Conservation (phyloP, 495 filamentous ascomycete species). For the Aspergillus steynii region DNA sequence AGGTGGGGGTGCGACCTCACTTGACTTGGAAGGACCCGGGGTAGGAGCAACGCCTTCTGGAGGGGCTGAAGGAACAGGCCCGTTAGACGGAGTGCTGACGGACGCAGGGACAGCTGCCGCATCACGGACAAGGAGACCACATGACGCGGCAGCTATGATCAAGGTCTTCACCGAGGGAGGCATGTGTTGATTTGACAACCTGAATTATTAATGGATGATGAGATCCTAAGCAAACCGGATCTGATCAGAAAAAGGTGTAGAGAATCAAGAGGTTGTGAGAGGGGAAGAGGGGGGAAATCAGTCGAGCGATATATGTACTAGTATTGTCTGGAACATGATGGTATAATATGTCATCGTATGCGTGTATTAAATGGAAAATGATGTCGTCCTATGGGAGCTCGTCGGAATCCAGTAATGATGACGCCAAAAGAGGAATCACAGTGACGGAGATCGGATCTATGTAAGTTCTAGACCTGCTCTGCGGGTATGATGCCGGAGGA, state of each 20-base stretch:
- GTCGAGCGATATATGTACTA: background rate
- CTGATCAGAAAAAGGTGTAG: background rate
- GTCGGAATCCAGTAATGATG: background rate
- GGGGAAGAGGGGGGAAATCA: background rate
- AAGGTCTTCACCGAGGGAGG: background rate
- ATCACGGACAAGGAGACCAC: slow-evolving; percentile 3
- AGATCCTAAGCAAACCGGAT: background rate
- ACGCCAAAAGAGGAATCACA: background rate
- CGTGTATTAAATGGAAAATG: background rate
- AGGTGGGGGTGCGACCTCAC: too few relatives aligned
- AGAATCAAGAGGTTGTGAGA: background rate
- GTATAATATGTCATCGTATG: background rate
- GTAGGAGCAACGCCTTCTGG: background rate
- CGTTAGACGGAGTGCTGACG: background rate
- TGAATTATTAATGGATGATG: background rate
- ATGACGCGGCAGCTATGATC: slow-evolving; percentile 10
- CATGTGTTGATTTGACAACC: background rate
- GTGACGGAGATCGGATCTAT: background rate
- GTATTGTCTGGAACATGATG: background rate
- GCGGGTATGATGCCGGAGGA: background rate
- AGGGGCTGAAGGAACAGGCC: too few relatives aligned
- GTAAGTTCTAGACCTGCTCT: background rate
- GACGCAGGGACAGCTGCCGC: slow-evolving; percentile 3
- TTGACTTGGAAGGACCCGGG: too few relatives aligned
- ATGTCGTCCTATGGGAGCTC: background rate